Conservation (phyloP, 106 monocot species). For the Cymbidium sinense region DNA sequence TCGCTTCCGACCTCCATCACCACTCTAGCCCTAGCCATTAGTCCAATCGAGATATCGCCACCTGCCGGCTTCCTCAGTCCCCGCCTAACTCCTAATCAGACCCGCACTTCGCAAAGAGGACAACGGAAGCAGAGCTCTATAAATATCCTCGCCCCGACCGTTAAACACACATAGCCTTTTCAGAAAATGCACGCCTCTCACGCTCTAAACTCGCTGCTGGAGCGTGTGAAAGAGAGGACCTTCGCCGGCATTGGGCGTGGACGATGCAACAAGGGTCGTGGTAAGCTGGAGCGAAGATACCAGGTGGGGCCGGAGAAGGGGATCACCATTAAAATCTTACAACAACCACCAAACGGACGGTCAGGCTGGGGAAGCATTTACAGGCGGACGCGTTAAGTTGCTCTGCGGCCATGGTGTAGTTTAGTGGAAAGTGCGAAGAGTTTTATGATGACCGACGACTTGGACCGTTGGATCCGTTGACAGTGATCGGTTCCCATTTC, state of each 20-base stretch:
- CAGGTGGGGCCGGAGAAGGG: background rate
- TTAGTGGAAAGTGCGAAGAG: no score
- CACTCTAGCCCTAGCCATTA: constrained; percentile 5
- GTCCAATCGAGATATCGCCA: background rate
- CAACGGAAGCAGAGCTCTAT: background rate
- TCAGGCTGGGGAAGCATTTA: no score
- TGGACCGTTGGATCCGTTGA: no score
- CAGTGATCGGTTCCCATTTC: no score
- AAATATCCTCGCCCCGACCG: background rate
- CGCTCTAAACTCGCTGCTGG: no score
- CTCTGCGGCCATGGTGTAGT: no score
- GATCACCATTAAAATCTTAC: background rate
- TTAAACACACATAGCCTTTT: background rate
- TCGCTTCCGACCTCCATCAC: constrained; percentile 13
- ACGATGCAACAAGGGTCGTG: background rate
- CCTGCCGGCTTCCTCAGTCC: background rate
- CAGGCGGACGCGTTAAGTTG: no score
- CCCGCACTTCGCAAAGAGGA: background rate
- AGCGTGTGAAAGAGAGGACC: background rate
- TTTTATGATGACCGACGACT: no score
- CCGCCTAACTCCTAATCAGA: background rate
- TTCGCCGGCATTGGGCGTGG: background rate
- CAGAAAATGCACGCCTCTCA: background rate
- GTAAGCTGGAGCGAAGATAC: background rate
- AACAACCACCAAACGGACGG: constrained; percentile 3